A percentile compares a stretch with the other conserved stretches of the same genome.
These are phyloP conservation scores for Cornus kousa DNA, from an alignment of 148 eudicot genomes.

Conservation along the genomic window DNA sequence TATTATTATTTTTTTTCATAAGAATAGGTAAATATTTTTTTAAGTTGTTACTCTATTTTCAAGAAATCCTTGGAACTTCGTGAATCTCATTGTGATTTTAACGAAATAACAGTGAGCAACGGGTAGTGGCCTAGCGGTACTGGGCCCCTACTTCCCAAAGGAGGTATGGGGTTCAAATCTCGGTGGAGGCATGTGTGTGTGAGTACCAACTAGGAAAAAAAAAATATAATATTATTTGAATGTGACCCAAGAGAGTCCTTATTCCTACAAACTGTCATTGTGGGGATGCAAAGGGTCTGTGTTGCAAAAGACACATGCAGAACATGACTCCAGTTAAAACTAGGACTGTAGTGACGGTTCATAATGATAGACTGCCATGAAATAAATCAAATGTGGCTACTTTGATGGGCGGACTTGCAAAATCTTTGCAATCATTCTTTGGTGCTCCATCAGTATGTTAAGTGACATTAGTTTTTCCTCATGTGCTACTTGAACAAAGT, in stretches of 20 bases:
- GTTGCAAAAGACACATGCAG: neutral
- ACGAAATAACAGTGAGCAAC: too few relatives aligned
- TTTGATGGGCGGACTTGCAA: neutral
- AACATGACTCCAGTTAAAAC: neutral
- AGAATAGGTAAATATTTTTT: neutral
- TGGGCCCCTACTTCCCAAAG: too few relatives aligned
- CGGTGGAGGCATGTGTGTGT: too few relatives aligned
- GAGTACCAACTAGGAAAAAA: too few relatives aligned
- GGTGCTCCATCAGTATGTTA: too few relatives aligned
- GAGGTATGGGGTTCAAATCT: too few relatives aligned
- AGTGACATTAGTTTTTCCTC: neutral
- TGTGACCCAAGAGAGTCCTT: neutral
- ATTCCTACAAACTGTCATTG: neutral
- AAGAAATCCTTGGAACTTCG: neutral
- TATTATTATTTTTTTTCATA: too few relatives aligned
- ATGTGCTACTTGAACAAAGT: neutral
- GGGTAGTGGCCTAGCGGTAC: too few relatives aligned
- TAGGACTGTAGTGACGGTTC: neutral
- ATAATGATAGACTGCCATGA: neutral
- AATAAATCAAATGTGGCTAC: neutral
- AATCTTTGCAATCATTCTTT: neutral
- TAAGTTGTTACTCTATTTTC: neutral
- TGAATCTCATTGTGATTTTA: neutral
- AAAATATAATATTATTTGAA: too few relatives aligned
- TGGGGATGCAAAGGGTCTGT: too few relatives aligned